Conservation (phyloP, 73 alveolate species). For the Breviolum minutum region DNA sequence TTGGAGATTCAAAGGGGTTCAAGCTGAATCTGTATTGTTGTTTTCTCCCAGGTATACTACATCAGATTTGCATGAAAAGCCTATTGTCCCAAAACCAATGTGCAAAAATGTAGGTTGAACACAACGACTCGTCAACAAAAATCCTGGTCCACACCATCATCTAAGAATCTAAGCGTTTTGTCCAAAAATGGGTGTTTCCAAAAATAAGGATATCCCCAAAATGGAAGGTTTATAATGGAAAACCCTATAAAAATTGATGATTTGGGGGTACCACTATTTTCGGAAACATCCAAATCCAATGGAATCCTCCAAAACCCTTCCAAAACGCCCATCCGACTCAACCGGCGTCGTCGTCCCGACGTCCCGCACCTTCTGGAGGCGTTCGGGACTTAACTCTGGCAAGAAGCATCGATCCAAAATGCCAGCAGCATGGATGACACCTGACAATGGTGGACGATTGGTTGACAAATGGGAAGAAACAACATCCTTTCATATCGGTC, state of each 20-base stretch:
- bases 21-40: too few relatives aligned
- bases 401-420: slow-evolving; percentile 56
- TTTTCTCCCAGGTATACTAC: too few relatives aligned
- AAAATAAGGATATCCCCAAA: neutral
- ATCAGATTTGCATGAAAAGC: too few relatives aligned
- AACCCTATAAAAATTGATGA: neutral
- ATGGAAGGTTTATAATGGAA: neutral
- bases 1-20: too few relatives aligned
- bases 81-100: too few relatives aligned
- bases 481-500: neutral
- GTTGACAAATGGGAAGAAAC: too few relatives aligned
- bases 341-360: too few relatives aligned
- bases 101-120: too few relatives aligned
- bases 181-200: neutral
- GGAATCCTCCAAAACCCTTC: neutral
- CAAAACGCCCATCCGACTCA: neutral
- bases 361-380: slow-evolving; percentile 47
- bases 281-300: neutral
- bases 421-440: slow-evolving; percentile 85
- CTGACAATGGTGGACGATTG: slow-evolving; percentile 6
- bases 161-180: neutral
- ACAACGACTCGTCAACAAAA: neutral
- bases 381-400: slow-evolving; percentile 47
- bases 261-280: neutral
- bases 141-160: neutral